These are phyloP conservation scores for Reutealis trisperma DNA, from an alignment of 345 rosid species.

Conservation along the genomic window DNA sequence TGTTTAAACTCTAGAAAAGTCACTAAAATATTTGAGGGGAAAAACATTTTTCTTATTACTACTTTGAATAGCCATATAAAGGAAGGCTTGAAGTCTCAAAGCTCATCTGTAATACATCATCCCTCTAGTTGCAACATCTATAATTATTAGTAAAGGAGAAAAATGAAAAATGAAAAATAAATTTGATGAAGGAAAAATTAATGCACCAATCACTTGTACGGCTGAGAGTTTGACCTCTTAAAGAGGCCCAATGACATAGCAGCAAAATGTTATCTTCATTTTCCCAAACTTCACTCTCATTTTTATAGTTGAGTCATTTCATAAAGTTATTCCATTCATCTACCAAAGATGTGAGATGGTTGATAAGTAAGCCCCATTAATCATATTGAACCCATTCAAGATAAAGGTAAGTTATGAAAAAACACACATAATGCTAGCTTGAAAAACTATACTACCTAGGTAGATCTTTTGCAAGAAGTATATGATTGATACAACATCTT, in stretches of 20 bases:
- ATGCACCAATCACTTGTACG: constrained; percentile 69
- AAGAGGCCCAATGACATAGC: constrained; percentile 96
- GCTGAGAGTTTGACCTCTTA: constrained; percentile 92
- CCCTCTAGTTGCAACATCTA: constrained; percentile 72
- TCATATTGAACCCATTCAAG: constrained; percentile 9
- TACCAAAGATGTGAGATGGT: constrained; percentile 27
- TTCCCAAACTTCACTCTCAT: constrained; percentile 72
- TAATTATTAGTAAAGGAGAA: constrained; percentile 19
- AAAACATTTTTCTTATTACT: constrained; percentile 47
- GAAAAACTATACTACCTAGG: constrained; percentile 56
- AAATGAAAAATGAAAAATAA: constrained; percentile 4
- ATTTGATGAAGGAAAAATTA: constrained; percentile 6
- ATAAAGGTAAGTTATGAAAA: constrained; percentile 8
- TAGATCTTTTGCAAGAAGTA: constrained; percentile 94
- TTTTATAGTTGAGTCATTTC: constrained; percentile 76
- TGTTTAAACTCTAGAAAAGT: not conserved
- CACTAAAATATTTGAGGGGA: not conserved
- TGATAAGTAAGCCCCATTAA: not conserved
- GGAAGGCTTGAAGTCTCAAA: constrained; percentile 95
- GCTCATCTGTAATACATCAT: constrained; percentile 99
- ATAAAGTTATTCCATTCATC: constrained; percentile 98
- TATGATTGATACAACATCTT: constrained; percentile 91
- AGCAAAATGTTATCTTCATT: constrained; percentile 89
- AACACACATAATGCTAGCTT: constrained; percentile 7
- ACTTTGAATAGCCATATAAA: constrained; percentile 88